phyloP scores from a whole-genome alignment of 2,329 filamentous ascomycete species.

The Colletotrichum viniferum region DNA sequence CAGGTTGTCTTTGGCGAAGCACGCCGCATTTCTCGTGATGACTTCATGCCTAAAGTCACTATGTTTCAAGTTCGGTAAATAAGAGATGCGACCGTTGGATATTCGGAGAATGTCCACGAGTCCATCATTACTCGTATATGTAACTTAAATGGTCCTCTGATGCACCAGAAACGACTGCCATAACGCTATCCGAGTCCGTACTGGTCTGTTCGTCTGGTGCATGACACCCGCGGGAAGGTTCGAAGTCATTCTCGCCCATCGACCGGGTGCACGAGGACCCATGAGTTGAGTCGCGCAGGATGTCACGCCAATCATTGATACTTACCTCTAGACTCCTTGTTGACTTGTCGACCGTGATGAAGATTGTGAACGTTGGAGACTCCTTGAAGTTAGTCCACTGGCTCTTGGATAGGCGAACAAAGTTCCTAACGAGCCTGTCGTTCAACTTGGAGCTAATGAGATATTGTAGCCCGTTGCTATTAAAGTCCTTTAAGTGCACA shows the following conservation, averaged over 20 bases:
- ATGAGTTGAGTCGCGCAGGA: too few relatives aligned
- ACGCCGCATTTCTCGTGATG: not conserved
- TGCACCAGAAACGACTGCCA: not conserved
- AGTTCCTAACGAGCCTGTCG: not conserved
- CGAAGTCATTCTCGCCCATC: too few relatives aligned
- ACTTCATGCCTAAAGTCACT: not conserved
- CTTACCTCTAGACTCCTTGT: too few relatives aligned
- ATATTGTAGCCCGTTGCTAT: not conserved
- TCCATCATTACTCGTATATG: not conserved
- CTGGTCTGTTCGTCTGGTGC: not conserved
- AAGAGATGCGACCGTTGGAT: not conserved
- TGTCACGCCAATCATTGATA: too few relatives aligned
- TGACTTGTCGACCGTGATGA: too few relatives aligned
- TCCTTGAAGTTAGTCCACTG: not conserved
- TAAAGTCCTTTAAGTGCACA: not conserved
- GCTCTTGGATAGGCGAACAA: not conserved
- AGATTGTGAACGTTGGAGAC: too few relatives aligned
- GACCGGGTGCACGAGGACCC: too few relatives aligned
- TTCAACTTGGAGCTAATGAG: not conserved
- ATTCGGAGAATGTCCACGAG: not conserved
- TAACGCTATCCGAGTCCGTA: not conserved
- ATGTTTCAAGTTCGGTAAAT: not conserved
- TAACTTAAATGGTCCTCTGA: not conserved
- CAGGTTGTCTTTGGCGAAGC: not conserved
- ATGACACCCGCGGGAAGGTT: not conserved